phyloP scores from a whole-genome alignment of 768 basidiomycete genomes.

The Trametopsis cervina region DNA sequence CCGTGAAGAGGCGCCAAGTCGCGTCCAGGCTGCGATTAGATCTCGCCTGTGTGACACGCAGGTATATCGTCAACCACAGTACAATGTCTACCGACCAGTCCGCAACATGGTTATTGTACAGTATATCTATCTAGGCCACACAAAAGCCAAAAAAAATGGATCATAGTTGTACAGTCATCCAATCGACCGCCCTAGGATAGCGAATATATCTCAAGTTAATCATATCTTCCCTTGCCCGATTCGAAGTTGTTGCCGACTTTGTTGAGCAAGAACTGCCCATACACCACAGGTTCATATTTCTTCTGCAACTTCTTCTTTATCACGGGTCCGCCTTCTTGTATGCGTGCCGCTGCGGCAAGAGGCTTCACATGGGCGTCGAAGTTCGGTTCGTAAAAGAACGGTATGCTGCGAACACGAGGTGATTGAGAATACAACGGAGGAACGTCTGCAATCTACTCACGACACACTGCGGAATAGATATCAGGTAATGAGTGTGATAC shows the following conservation, averaged over 20 bases:
- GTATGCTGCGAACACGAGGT: constrained; percentile 53
- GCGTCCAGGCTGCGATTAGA: no score
- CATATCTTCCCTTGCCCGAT: constrained; percentile 30
- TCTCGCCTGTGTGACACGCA: no score
- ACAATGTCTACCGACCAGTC: no score
- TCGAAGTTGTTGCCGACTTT: constrained; percentile 76
- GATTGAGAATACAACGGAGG: background rate
- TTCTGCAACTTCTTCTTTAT: constrained; percentile 17
- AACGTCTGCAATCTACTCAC: constrained; percentile 33
- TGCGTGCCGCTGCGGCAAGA: constrained; percentile 49
- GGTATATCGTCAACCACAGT: no score
- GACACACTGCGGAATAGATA: constrained; percentile 48
- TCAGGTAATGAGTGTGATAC: background rate
- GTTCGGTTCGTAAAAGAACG: constrained; percentile 94
- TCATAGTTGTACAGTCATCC: no score
- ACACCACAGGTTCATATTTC: constrained; percentile 45
- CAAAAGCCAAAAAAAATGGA: no score
- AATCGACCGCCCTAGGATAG: no score
- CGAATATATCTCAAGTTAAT: no score
- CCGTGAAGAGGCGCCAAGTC: background rate
- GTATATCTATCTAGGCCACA: no score
- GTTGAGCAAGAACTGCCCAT: constrained; percentile 69
- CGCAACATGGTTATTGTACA: no score
- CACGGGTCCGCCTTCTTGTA: constrained; percentile 25
- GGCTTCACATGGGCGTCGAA: constrained; percentile 67